Percentiles rank a stretch among this genome's conserved stretches.
phyloP scores from a whole-genome alignment of 495 filamentous ascomycete genomes.

The Friedmanniomyces simplex region DNA sequence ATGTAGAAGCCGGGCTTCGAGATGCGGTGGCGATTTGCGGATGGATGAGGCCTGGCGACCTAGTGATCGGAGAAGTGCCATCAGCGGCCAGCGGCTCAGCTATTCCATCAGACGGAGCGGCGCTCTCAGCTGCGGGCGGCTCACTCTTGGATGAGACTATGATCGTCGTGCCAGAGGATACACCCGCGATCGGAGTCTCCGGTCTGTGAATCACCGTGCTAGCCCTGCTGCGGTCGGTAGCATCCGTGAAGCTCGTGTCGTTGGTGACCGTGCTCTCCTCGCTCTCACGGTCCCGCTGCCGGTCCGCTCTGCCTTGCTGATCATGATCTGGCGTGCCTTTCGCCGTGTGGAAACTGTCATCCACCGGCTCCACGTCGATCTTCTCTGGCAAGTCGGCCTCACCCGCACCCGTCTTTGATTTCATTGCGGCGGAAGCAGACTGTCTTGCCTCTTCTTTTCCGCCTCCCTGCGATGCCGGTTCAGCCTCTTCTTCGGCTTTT shows the following conservation, averaged over 20 bases:
- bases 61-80: too few relatives aligned
- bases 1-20: background rate
- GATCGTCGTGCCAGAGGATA: background rate
- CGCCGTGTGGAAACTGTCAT: conserved; percentile 14
- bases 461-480: background rate
- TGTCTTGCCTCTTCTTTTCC: background rate
- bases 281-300: background rate
- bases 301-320: background rate
- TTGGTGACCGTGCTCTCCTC: background rate
- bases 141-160: background rate
- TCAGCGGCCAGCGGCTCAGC: too few relatives aligned
- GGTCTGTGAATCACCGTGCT: background rate
- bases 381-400: background rate
- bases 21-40: background rate
- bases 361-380: background rate
- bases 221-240: background rate
- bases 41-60: background rate
- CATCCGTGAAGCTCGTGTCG: background rate
- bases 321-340: background rate
- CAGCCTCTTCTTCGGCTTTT: background rate
- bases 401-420: background rate
- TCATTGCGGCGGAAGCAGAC: background rate
- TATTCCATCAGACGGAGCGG: background rate
- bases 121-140: background rate
- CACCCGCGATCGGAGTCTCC: background rate